Conservation (phyloP, 2,329 filamentous ascomycete species). For the Huntiella abstrusa region DNA sequence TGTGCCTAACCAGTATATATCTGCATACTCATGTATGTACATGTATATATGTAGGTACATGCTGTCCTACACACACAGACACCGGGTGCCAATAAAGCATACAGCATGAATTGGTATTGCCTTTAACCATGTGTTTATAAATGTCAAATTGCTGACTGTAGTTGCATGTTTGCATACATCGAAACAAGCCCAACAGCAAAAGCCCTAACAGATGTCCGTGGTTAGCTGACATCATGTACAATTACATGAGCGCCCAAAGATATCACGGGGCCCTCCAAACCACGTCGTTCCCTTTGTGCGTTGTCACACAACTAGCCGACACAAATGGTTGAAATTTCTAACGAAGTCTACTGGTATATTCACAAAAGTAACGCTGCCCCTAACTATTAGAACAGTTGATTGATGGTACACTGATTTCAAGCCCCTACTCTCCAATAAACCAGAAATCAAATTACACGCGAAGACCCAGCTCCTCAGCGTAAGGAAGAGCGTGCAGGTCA, state of each 20-base stretch:
- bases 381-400: slow-evolving; percentile 9
- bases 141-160: no score
- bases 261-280: no score
- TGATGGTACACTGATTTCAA: slow-evolving; percentile 14
- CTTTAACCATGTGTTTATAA: no score
- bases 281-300: no score
- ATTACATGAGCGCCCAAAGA: no score
- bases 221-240: background rate
- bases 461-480: slow-evolving; percentile 82
- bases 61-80: no score
- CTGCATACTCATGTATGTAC: no score
- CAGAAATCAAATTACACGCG: slow-evolving; percentile 51
- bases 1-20: no score
- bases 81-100: no score
- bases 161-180: background rate
- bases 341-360: slow-evolving; percentile 27
- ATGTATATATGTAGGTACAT: no score
- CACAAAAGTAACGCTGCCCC: slow-evolving; percentile 21
- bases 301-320: no score
- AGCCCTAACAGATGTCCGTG: background rate
- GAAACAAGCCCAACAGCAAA: background rate
- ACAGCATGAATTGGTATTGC: no score
- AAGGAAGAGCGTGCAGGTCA: slow-evolving; percentile 80
- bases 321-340: slow-evolving; percentile 5
- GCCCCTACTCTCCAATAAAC: slow-evolving; percentile 10